Conservation (phyloP, 2,329 filamentous ascomycete genomes). For the Venturia nashicola region DNA sequence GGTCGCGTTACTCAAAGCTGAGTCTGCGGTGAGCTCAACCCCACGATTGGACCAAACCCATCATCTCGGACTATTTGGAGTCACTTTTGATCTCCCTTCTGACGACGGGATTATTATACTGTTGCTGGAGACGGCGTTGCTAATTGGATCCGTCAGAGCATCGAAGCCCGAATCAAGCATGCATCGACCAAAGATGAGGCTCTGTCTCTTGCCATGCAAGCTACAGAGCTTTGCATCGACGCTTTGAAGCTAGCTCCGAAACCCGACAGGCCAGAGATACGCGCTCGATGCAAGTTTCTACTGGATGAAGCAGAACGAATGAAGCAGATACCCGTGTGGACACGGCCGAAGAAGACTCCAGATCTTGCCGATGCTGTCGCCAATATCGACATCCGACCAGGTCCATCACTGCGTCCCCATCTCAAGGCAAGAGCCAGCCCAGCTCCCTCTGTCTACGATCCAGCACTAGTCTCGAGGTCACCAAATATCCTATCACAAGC, state of each 20-base stretch:
- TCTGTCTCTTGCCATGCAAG: slow-evolving; percentile 61
- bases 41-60: background rate
- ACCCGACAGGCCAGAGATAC: slow-evolving; percentile 54
- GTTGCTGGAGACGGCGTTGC: background rate
- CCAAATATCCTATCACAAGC: background rate
- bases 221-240: slow-evolving; percentile 71
- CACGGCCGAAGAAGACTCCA: background rate
- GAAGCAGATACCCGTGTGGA: slow-evolving; percentile 34
- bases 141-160: background rate
- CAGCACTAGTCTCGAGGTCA: background rate
- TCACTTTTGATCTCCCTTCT: background rate
- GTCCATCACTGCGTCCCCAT: background rate
- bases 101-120: background rate
- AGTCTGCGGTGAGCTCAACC: background rate
- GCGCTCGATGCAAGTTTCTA: slow-evolving; percentile 55
- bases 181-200: slow-evolving; percentile 45
- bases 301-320: slow-evolving; percentile 64
- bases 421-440: background rate
- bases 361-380: background rate
- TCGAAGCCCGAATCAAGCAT: slow-evolving; percentile 1
- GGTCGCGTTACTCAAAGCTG: background rate
- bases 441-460: background rate
- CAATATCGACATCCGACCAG: background rate
- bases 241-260: slow-evolving; percentile 48
- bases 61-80: background rate